These are phyloP conservation scores for Rhizoclosmatium globosum DNA, from an alignment of 192 early-diverging fungal species.

Conservation along the genomic window DNA sequence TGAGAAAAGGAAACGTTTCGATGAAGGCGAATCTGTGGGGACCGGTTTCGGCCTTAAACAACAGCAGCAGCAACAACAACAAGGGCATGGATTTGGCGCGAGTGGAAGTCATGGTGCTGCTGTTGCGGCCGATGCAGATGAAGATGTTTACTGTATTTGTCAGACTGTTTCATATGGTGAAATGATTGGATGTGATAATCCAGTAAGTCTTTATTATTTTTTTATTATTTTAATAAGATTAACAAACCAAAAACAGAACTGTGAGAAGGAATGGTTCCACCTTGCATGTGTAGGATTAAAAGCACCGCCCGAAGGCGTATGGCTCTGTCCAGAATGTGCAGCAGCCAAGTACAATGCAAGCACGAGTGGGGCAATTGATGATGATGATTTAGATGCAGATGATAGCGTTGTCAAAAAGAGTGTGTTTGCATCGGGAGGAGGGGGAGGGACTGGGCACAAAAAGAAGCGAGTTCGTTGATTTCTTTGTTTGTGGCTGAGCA, in stretches of 20 bases:
- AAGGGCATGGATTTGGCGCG: background rate
- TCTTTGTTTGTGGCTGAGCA: no score
- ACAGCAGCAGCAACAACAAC: background rate
- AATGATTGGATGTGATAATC: constrained; percentile 79
- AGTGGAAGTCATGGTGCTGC: background rate
- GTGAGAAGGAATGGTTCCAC: constrained; percentile 80
- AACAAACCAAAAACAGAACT: constrained; percentile 50
- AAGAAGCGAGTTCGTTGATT: constrained; percentile 26
- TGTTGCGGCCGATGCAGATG: constrained; percentile 53
- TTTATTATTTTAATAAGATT: constrained; percentile 36
- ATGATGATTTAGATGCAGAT: constrained; percentile 32
- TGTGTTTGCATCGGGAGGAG: constrained; percentile 17
- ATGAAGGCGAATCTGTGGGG: constrained; percentile 1
- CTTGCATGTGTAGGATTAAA: constrained; percentile 72
- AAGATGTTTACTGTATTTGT: constrained; percentile 73
- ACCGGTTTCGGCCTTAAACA: background rate
- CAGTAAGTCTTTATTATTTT: constrained; percentile 45
- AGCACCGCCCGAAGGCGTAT: constrained; percentile 71
- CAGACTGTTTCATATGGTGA: constrained; percentile 73
- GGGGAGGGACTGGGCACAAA: constrained; percentile 2
- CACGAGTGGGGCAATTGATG: background rate
- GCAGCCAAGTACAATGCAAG: background rate
- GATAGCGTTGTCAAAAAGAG: constrained; percentile 32
- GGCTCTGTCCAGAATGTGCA: constrained; percentile 62
- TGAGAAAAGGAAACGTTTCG: constrained; percentile 25